phyloP scores from a whole-genome alignment of 2,329 filamentous ascomycete species.

The Escovopsis sp. region DNA sequence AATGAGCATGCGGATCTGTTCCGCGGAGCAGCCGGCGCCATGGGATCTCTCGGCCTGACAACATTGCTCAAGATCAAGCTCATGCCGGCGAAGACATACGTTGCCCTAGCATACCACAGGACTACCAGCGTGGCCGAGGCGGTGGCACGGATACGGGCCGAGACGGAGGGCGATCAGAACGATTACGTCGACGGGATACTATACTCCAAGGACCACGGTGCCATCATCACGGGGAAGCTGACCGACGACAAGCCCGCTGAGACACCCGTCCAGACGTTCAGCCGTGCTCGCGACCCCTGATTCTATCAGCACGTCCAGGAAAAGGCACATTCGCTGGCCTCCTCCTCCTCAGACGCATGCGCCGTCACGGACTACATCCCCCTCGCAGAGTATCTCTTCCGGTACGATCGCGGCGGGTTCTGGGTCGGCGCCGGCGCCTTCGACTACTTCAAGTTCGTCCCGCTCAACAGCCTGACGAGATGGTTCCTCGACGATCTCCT shows the following conservation, averaged over 20 bases:
- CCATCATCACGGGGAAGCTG: constrained; percentile 50
- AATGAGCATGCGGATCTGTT: constrained; percentile 41
- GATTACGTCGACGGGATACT: constrained; percentile 66
- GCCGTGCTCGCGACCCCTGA: constrained; percentile 53
- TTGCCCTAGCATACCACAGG: constrained; percentile 48
- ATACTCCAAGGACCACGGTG: constrained; percentile 45
- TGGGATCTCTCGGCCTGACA: constrained; percentile 53
- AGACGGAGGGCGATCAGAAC: constrained; percentile 27
- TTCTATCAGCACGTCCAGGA: constrained; percentile 57
- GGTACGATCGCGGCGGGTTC: constrained; percentile 62
- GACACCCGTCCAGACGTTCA: constrained; percentile 36
- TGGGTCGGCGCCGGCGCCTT: constrained; percentile 56
- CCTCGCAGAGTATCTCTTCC: constrained; percentile 59
- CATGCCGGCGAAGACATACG: constrained; percentile 43
- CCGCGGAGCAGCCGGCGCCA: constrained; percentile 47
- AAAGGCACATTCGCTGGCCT: constrained; percentile 17
- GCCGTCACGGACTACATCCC: constrained; percentile 41
- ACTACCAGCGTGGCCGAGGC: constrained; percentile 32
- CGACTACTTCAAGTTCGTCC: constrained; percentile 48
- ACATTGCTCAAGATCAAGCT: constrained; percentile 52
- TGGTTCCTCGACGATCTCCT: constrained; percentile 59
- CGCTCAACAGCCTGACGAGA: constrained; percentile 50
- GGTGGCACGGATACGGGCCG: constrained; percentile 32
- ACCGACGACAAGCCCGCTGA: constrained; percentile 34
- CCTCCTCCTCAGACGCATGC: constrained; percentile 1